Conservation (phyloP, 495 filamentous ascomycete genomes). For the Penicillium ucsense region DNA sequence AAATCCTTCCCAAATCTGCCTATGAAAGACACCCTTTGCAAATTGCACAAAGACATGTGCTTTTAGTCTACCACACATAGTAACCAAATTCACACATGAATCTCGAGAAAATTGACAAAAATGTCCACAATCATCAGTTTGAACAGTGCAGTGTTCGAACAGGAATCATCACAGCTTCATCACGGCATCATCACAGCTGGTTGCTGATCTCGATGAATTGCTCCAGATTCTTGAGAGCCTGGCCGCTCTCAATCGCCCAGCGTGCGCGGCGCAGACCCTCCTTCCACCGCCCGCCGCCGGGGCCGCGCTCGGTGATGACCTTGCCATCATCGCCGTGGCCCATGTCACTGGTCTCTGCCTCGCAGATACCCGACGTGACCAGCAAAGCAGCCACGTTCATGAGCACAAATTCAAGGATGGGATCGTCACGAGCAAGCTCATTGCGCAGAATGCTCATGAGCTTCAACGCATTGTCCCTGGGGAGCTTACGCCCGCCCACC, state of each 20-base stretch:
- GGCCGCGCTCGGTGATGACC: slow-evolving; percentile 70
- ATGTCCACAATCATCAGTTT: no score
- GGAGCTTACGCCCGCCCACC: slow-evolving; percentile 76
- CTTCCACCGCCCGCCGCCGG: slow-evolving; percentile 83
- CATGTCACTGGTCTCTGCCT: slow-evolving; percentile 66
- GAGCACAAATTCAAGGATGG: slow-evolving; percentile 86
- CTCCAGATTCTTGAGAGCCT: slow-evolving; percentile 64
- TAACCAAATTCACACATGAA: neutral
- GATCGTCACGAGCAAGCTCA: slow-evolving; percentile 60
- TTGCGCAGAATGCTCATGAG: slow-evolving; percentile 66
- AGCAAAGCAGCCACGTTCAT: slow-evolving; percentile 88
- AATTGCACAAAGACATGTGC: neutral
- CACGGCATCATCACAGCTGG: slow-evolving; percentile 14
- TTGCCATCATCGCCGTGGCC: slow-evolving; percentile 62
- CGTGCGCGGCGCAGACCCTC: slow-evolving; percentile 77
- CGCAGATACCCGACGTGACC: slow-evolving; percentile 76
- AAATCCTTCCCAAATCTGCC: neutral
- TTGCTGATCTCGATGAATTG: slow-evolving; percentile 58
- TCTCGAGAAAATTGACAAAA: no score
- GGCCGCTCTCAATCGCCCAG: slow-evolving; percentile 74
- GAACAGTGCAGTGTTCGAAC: no score
- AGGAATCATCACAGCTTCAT: no score
- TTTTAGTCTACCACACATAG: neutral
- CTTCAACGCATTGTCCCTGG: slow-evolving; percentile 76
- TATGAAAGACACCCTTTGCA: no score